Percentiles rank a stretch among this genome's conserved stretches.
Evolutionary conservation across 2,329 filamentous ascomycete genomes (phyloP).

Genomic region (Cadophora gregata): DNA sequence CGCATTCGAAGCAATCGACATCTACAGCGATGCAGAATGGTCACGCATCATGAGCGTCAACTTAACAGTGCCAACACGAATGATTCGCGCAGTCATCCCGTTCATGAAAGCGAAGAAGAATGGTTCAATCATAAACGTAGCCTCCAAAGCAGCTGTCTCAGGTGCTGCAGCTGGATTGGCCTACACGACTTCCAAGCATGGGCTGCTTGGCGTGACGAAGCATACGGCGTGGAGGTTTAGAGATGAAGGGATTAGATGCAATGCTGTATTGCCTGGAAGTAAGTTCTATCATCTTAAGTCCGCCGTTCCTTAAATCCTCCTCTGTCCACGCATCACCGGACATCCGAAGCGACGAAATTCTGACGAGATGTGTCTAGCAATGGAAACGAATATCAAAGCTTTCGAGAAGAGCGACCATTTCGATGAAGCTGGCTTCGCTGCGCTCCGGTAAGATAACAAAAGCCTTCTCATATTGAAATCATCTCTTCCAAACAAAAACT

Average conservation of each 20-base stretch:
- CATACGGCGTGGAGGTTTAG: slow-evolving; percentile 54
- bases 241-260: slow-evolving; percentile 53
- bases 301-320: not conserved
- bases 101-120: slow-evolving; percentile 48
- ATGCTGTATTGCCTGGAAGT: slow-evolving; percentile 52
- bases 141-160: slow-evolving; percentile 45
- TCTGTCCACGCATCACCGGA: no score
- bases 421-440: slow-evolving; percentile 39
- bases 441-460: slow-evolving; percentile 36
- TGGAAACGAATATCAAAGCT: slow-evolving; percentile 31
- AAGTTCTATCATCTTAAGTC: slow-evolving; percentile 11
- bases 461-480: not conserved
- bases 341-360: no score
- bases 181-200: slow-evolving; percentile 53
- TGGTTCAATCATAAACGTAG: slow-evolving; percentile 51
- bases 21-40: slow-evolving; percentile 48
- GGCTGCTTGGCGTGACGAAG: slow-evolving; percentile 53
- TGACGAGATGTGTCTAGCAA: slow-evolving; percentile 19
- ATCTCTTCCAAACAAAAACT: not conserved
- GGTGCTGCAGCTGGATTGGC: slow-evolving; percentile 51
- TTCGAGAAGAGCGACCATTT: slow-evolving; percentile 33
- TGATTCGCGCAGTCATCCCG: slow-evolving; percentile 53
- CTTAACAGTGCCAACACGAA: slow-evolving; percentile 50
- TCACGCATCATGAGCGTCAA: slow-evolving; percentile 50
- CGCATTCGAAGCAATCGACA: slow-evolving; percentile 48